These are phyloP conservation scores for Acmispon strigosus DNA, from an alignment of 306 rosid species.

Conservation along the genomic window DNA sequence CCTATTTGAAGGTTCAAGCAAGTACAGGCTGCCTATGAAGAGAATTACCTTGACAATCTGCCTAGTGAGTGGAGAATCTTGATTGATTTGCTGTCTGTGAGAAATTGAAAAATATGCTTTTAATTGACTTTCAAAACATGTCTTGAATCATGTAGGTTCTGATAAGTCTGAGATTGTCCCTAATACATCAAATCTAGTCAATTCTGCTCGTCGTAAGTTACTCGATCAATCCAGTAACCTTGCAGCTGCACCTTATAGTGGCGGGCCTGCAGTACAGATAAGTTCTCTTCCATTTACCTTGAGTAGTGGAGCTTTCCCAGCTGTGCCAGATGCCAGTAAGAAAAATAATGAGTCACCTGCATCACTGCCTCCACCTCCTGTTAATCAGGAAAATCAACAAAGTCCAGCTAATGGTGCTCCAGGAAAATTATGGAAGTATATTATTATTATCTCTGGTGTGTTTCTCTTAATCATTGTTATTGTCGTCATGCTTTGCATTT, in stretches of 20 bases:
- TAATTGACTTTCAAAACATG: background rate
- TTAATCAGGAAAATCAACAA: slow-evolving; percentile 13
- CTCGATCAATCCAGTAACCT: slow-evolving; percentile 70
- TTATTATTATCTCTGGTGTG: slow-evolving; percentile 31
- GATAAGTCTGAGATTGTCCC: slow-evolving; percentile 24
- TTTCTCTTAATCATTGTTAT: slow-evolving; percentile 36
- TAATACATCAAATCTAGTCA: slow-evolving; percentile 18
- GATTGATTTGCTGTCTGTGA: slow-evolving; percentile 15
- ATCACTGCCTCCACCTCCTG: slow-evolving; percentile 20
- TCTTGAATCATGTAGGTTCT: slow-evolving; percentile 40
- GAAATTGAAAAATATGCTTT: background rate
- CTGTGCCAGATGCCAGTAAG: slow-evolving; percentile 38
- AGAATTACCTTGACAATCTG: slow-evolving; percentile 21
- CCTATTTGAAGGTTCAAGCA: slow-evolving; percentile 41
- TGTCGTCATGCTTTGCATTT: slow-evolving; percentile 42
- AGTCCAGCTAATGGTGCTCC: slow-evolving; percentile 21
- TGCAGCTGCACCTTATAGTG: slow-evolving; percentile 54
- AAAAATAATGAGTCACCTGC: slow-evolving; percentile 25
- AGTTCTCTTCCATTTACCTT: slow-evolving; percentile 44
- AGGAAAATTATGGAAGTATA: slow-evolving; percentile 44
- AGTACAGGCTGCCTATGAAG: slow-evolving; percentile 29
- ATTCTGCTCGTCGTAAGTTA: slow-evolving; percentile 57
- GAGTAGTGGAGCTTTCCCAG: slow-evolving; percentile 88
- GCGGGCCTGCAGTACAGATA: slow-evolving; percentile 25
- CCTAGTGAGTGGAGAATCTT: slow-evolving; percentile 48